Base-by-base conservation (phyloP, 345 rosid species). In the Syzygium grande region DNA sequence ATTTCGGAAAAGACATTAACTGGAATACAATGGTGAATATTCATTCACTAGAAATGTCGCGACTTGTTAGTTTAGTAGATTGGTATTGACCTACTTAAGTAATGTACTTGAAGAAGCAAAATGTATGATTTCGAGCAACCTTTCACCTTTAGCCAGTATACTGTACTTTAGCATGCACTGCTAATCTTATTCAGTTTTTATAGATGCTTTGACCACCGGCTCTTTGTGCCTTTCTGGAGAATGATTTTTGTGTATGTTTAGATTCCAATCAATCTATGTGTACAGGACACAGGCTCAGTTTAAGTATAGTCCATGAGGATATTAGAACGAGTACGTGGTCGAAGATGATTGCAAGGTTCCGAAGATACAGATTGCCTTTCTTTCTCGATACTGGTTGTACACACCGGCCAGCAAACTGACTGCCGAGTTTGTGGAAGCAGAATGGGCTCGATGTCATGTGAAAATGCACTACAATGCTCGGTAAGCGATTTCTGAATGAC, bases 31-130 rank as follows among this genome's bases (percentile, higher is more conserved):
- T 0, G 14, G 21, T 73, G 49, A 73, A 73, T 2, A 19, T 73
- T 19, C 49, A 19, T 73, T 0, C 49, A 19, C 2, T 19, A 0
- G 38, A 49, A 73, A 38, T 9, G 27, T 73, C 3, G 25, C 0
- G 1, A 73, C 10, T 38, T 73, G 17, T 19, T 19, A 38, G 19
- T 73, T 38, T 9, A 34, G 25, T 73, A 34, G 2, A 73, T 34
- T 34, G 49, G 38, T 17, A 73, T 19, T 19, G 14, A 22, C 25
- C 80, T 19, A 1, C 80, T 73, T 19, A 73, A 73, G 7, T 6
- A 1, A 19, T 19, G 49, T 73, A 49, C 5, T 73, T 21, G 4
- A 73, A 73, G 38, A 73, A 34, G 49, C 49, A 73, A 73, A 73
- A 73, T 0, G 80, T 68, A 68, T 34, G 80, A 12, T 73, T 34